These are phyloP conservation scores for Globisporangium canariense DNA, from an alignment of 352 stramenopile species.

Conservation along the genomic window DNA sequence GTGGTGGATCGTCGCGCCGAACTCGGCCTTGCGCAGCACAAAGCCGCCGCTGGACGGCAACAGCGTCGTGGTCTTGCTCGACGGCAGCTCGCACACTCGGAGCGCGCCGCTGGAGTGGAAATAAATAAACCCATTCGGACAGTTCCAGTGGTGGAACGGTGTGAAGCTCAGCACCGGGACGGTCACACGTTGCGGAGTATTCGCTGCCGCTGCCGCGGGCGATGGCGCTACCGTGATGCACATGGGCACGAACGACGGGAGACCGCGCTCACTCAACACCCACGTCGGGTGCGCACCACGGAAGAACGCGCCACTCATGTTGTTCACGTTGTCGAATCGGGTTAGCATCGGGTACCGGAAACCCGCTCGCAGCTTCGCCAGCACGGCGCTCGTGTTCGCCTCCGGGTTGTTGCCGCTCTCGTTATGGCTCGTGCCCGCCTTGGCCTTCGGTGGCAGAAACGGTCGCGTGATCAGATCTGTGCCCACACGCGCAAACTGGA, in stretches of 20 bases:
- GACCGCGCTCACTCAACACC: constrained; percentile 68
- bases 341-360: constrained; percentile 88
- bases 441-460: constrained; percentile 60
- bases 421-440: constrained; percentile 39
- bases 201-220: constrained; percentile 17
- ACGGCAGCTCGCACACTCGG: constrained; percentile 79
- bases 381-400: constrained; percentile 60
- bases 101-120: constrained; percentile 80
- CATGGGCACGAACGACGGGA: constrained; percentile 71
- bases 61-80: constrained; percentile 67
- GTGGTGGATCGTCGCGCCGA: constrained; percentile 73
- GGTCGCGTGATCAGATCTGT: constrained; percentile 78
- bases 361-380: constrained; percentile 67
- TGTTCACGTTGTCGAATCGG: constrained; percentile 79
- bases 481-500: constrained; percentile 63
- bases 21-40: constrained; percentile 76
- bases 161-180: constrained; percentile 86
- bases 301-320: constrained; percentile 84
- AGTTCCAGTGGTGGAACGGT: constrained; percentile 88
- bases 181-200: constrained; percentile 38
- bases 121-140: constrained; percentile 85
- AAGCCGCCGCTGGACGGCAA: constrained; percentile 68
- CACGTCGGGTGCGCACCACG: constrained; percentile 82
- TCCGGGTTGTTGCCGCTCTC: constrained; percentile 47
- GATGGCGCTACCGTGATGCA: constrained; percentile 41